A percentile compares a stretch with the other conserved stretches of the same genome.
Evolutionary conservation across 2,329 filamentous ascomycete genomes (phyloP).

Genomic region (Arthrobotrys entomopaga): DNA sequence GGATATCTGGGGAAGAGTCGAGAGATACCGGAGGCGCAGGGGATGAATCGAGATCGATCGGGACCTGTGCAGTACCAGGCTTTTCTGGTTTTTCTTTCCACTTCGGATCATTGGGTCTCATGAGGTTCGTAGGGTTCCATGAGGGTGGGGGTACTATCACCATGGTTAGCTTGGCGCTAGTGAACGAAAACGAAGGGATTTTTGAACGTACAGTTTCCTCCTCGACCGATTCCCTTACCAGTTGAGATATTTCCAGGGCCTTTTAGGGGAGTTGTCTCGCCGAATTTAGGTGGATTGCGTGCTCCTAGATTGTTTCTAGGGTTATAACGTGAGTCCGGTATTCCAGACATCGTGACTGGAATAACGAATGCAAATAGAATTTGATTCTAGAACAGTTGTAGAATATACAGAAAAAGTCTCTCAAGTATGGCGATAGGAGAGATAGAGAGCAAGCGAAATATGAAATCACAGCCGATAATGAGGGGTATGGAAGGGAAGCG

Average conservation of each 20-base stretch:
- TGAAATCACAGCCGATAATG: background rate
- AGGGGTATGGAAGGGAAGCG: background rate
- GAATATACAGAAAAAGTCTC: too few relatives aligned
- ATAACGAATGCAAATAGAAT: background rate
- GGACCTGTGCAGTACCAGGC: slow-evolving; percentile 36
- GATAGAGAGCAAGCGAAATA: background rate
- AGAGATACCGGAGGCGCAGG: slow-evolving; percentile 16
- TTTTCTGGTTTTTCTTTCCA: slow-evolving; percentile 19
- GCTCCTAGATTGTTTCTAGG: slow-evolving; percentile 47
- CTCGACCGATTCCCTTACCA: slow-evolving; percentile 40
- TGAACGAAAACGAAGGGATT: background rate
- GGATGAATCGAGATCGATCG: slow-evolving; percentile 38
- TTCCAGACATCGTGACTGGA: slow-evolving; percentile 42
- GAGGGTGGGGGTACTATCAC: slow-evolving; percentile 12
- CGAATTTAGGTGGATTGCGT: slow-evolving; percentile 47
- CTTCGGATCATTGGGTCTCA: slow-evolving; percentile 28
- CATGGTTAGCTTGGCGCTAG: too few relatives aligned
- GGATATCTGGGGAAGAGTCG: slow-evolving; percentile 35
- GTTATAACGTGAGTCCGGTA: slow-evolving; percentile 38
- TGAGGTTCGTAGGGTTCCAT: slow-evolving; percentile 14
- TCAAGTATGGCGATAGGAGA: background rate
- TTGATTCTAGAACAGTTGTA: too few relatives aligned
- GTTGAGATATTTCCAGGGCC: slow-evolving; percentile 34
- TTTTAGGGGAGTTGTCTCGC: slow-evolving; percentile 52
- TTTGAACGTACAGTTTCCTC: slow-evolving; percentile 32